A percentile compares a stretch with the other conserved stretches of the same genome.
phyloP scores from a whole-genome alignment of 108 stramenopile genomes.

The Skeletonema costatum region DNA sequence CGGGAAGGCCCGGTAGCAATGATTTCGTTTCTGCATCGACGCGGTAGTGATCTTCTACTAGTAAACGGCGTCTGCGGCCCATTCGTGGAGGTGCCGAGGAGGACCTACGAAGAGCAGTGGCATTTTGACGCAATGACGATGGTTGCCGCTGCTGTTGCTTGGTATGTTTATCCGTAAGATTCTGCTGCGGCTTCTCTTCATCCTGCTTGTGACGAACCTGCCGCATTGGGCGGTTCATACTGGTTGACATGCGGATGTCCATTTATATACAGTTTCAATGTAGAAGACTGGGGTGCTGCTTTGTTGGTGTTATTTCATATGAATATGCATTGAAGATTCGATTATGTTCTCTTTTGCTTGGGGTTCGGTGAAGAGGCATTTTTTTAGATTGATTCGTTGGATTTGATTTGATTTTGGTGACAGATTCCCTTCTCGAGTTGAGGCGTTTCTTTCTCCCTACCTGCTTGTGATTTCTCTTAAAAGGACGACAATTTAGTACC shows the following conservation, averaged over 20 bases:
- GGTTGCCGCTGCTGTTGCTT: neutral
- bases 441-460: too few relatives aligned
- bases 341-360: too few relatives aligned
- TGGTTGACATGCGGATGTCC: neutral
- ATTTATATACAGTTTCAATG: neutral
- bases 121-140: neutral
- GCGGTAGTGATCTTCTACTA: constrained; percentile 74
- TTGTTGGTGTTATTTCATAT: too few relatives aligned
- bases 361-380: too few relatives aligned
- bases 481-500: too few relatives aligned
- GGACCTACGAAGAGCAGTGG: constrained; percentile 3
- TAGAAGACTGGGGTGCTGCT: too few relatives aligned
- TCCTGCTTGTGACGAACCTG: neutral
- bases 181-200: neutral
- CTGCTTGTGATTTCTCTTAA: too few relatives aligned
- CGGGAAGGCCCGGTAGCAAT: constrained; percentile 77
- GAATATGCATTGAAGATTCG: too few relatives aligned
- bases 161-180: neutral
- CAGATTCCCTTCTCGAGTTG: too few relatives aligned
- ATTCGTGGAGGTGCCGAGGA: constrained; percentile 36
- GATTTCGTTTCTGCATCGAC: constrained; percentile 55
- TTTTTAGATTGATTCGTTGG: too few relatives aligned
- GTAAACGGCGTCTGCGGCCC: constrained; percentile 20
- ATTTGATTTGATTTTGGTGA: too few relatives aligned
- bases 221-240: neutral